phyloP scores from a whole-genome alignment of 768 basidiomycete genomes.

The Trametes cinnabarina region DNA sequence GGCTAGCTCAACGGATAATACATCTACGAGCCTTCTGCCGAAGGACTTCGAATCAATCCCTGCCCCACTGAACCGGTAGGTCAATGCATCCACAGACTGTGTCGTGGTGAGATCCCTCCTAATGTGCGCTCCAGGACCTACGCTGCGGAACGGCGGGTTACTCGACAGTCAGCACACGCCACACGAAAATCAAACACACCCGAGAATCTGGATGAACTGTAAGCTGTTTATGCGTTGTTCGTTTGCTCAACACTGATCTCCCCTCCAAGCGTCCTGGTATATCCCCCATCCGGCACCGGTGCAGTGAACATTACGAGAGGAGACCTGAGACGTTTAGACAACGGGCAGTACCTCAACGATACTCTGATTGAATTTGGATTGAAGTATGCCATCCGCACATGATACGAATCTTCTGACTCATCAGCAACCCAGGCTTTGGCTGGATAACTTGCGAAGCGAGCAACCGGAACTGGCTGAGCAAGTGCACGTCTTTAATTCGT shows the following conservation, averaged over 20 bases:
- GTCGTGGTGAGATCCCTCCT: neutral
- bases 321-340: slow-evolving; percentile 70
- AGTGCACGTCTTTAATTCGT: slow-evolving; percentile 92
- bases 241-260: neutral
- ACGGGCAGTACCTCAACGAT: slow-evolving; percentile 91
- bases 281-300: slow-evolving; percentile 66
- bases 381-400: slow-evolving; percentile 54
- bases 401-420: neutral
- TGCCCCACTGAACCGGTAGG: neutral
- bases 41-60: neutral
- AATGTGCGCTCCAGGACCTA: neutral
- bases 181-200: slow-evolving; percentile 6
- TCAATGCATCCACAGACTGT: neutral
- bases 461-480: slow-evolving; percentile 65
- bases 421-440: slow-evolving; percentile 57
- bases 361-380: slow-evolving; percentile 95
- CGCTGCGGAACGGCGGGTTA: neutral
- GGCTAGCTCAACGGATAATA: neutral
- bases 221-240: slow-evolving; percentile 23
- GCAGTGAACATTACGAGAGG: slow-evolving; percentile 80
- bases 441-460: slow-evolving; percentile 50
- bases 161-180: slow-evolving; percentile 11
- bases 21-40: neutral
- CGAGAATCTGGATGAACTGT: slow-evolving; percentile 66
- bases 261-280: slow-evolving; percentile 67